phyloP scores from a whole-genome alignment of 768 basidiomycete genomes.

The Hirschioporus abietinus region DNA sequence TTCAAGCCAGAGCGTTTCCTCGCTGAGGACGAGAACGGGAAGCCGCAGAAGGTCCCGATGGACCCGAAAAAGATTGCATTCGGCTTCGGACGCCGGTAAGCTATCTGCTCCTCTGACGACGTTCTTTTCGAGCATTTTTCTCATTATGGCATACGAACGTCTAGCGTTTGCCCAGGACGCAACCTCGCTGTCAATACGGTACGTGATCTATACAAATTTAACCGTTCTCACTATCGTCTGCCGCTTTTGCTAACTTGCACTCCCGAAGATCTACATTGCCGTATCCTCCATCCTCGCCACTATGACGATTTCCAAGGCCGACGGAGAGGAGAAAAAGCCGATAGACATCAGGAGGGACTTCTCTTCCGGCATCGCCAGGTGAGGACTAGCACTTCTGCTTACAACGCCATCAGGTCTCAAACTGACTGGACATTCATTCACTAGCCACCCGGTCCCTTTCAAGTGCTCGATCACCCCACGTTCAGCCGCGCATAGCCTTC shows the following conservation, averaged over 20 bases:
- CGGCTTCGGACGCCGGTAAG: slow-evolving; percentile 23
- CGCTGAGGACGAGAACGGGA: slow-evolving; percentile 14
- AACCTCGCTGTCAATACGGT: neutral
- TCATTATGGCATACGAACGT: neutral
- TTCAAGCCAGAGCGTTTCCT: slow-evolving; percentile 40
- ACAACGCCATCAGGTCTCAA: neutral
- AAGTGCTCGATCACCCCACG: slow-evolving; percentile 24
- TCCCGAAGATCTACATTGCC: slow-evolving; percentile 23
- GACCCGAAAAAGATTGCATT: slow-evolving; percentile 14
- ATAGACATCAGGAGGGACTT: slow-evolving; percentile 21
- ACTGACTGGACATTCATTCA: neutral
- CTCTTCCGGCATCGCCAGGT: slow-evolving; percentile 23
- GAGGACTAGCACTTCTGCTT: neutral
- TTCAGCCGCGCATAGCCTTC: slow-evolving; percentile 10
- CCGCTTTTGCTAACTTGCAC: slow-evolving; percentile 21
- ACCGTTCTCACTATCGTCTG: neutral
- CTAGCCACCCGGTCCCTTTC: slow-evolving; percentile 23
- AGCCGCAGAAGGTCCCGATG: slow-evolving; percentile 15
- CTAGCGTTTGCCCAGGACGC: slow-evolving; percentile 17
- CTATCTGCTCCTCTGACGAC: neutral
- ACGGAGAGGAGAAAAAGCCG: slow-evolving; percentile 21
- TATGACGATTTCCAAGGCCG: slow-evolving; percentile 23
- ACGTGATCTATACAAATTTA: neutral
- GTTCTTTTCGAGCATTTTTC: no score
- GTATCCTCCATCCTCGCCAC: slow-evolving; percentile 25